These are phyloP conservation scores for Planoprotostelium fungivorum DNA, from an alignment of 78 protist genomes.

Conservation along the genomic window DNA sequence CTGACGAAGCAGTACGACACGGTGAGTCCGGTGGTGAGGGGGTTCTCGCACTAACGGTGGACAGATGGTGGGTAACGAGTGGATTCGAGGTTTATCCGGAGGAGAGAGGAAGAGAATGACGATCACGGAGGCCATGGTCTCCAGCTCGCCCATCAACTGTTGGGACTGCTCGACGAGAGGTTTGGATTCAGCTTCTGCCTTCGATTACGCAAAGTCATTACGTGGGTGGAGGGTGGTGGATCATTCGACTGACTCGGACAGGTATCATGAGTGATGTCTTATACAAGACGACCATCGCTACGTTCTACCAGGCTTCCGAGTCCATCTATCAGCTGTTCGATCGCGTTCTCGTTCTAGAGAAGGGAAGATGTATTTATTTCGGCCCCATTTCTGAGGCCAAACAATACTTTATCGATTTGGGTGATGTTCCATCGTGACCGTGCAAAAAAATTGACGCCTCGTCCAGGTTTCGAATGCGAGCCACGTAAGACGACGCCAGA, in stretches of 20 bases:
- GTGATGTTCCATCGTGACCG: not conserved
- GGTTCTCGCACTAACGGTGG: not conserved
- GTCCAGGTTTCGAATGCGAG: constrained; percentile 24
- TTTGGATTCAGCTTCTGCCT: constrained; percentile 33
- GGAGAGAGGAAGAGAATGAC: constrained; percentile 54
- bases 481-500: constrained; percentile 28
- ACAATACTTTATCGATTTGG: constrained; percentile 17
- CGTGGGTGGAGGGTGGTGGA: not conserved
- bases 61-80: constrained; percentile 60
- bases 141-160: constrained; percentile 38
- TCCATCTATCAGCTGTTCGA: constrained; percentile 29
- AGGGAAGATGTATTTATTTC: constrained; percentile 42
- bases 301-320: constrained; percentile 40
- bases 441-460: not conserved
- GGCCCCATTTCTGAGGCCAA: constrained; percentile 17
- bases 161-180: constrained; percentile 62
- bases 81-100: constrained; percentile 40
- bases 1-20: constrained; percentile 17
- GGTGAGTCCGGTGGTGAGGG: not conserved
- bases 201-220: constrained; percentile 30
- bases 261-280: constrained; percentile 24
- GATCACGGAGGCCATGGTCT: constrained; percentile 61
- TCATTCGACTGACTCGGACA: not conserved
- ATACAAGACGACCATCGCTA: constrained; percentile 23
- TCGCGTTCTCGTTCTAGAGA: constrained; percentile 16